A percentile compares a stretch with the other conserved stretches of the same genome.
Conservation (phyloP, 805 yeast species). For the Candida golubevii region DNA sequence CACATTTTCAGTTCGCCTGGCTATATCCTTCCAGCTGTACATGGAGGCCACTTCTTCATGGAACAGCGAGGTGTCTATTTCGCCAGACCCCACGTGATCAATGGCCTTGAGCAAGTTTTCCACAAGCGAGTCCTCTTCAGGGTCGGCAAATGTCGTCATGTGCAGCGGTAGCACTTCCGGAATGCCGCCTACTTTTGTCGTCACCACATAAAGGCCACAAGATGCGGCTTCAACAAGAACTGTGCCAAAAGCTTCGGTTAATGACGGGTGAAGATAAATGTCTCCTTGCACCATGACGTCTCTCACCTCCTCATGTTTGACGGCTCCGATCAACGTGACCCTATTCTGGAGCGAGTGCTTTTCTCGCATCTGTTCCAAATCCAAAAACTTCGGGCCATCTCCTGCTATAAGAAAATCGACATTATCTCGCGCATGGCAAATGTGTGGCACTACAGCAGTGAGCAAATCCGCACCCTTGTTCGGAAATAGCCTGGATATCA, state of each 20-base stretch:
- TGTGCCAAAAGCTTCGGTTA: conserved; percentile 97
- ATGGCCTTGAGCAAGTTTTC: conserved; percentile 73
- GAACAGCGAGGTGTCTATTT: conserved; percentile 68
- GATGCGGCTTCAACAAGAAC: conserved; percentile 96
- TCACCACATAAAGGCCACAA: conserved; percentile 88
- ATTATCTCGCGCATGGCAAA: conserved; percentile 58
- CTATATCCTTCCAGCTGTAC: conserved; percentile 93
- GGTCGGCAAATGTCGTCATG: conserved; percentile 89
- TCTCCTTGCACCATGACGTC: conserved; percentile 92
- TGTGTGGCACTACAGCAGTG: conserved; percentile 77
- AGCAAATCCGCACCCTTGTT: conserved; percentile 93
- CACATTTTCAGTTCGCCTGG: conserved; percentile 77
- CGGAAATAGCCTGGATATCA: conserved; percentile 87
- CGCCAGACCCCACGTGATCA: conserved; percentile 46
- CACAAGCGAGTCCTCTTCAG: conserved; percentile 80
- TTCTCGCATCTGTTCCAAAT: conserved; percentile 93
- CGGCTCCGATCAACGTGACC: conserved; percentile 79
- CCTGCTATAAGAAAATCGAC: conserved; percentile 90
- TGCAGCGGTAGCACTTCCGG: conserved; percentile 92
- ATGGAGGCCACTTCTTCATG: conserved; percentile 72
- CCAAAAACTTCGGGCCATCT: conserved; percentile 93
- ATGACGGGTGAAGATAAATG: conserved; percentile 86
- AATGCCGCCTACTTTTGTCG: conserved; percentile 95
- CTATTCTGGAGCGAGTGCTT: conserved; percentile 78
- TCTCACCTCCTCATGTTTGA: conserved; percentile 88